Percentiles rank a stretch among this genome's conserved stretches.
phyloP scores from a whole-genome alignment of 139 green algal genomes.

The Chlorella sorokiniana region DNA sequence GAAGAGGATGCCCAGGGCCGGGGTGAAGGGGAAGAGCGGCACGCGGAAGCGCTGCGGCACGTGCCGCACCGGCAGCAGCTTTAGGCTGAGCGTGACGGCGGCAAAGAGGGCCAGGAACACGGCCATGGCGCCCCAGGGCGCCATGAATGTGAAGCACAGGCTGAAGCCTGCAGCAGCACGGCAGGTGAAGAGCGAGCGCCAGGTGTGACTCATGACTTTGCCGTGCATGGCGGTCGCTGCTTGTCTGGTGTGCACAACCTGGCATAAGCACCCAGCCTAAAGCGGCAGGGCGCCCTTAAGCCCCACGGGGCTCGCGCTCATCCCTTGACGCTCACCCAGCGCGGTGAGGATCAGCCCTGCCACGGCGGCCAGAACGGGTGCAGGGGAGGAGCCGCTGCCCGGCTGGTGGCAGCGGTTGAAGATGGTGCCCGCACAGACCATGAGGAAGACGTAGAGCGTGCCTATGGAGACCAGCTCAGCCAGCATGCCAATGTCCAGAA shows the following conservation, averaged over 20 bases:
- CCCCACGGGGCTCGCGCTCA: not conserved
- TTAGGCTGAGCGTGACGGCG: conserved; percentile 33
- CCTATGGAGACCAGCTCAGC: conserved; percentile 87
- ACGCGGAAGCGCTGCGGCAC: conserved; percentile 58
- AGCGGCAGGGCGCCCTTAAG: not conserved
- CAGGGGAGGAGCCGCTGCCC: conserved; percentile 19
- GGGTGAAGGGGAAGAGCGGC: conserved; percentile 67
- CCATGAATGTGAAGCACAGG: conserved; percentile 35
- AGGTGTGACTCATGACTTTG: not conserved
- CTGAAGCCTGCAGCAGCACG: conserved; percentile 12
- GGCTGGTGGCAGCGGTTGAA: conserved; percentile 56
- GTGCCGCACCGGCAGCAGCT: conserved; percentile 47
- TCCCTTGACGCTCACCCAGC: not conserved
- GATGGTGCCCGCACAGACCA: conserved; percentile 61
- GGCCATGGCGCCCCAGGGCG: conserved; percentile 10
- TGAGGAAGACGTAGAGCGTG: conserved; percentile 84
- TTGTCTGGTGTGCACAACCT: too few species aligned
- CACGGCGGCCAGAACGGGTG: conserved; percentile 41
- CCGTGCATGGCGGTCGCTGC: too few species aligned
- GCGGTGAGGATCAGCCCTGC: conserved; percentile 9
- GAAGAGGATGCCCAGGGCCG: conserved; percentile 68
- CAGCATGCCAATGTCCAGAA: conserved; percentile 82
- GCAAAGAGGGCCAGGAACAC: conserved; percentile 37
- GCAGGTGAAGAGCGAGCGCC: not conserved
- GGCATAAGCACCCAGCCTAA: not conserved